Conservation (phyloP, 192 early-diverging fungal species). For the Bifiguratus adelaidae region DNA sequence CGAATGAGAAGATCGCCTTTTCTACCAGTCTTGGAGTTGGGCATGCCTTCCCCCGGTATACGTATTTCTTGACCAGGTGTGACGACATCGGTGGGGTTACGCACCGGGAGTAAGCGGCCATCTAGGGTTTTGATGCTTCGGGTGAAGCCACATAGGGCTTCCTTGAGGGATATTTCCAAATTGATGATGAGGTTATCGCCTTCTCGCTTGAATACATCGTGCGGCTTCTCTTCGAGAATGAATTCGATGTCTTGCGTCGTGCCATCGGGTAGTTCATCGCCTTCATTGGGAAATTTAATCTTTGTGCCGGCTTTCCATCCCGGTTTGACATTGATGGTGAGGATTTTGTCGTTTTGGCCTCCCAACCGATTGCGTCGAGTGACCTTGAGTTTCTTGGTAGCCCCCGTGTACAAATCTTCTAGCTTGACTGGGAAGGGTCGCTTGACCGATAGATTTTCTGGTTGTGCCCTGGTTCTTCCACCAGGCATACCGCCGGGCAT, state of each 20-base stretch:
- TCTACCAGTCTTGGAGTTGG: conserved; percentile 72
- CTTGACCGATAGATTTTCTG: conserved; percentile 53
- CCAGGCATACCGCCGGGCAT: conserved; percentile 24
- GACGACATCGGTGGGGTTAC: conserved; percentile 43
- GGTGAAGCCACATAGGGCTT: conserved; percentile 74
- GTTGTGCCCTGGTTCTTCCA: conserved; percentile 7
- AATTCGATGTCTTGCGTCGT: conserved; percentile 88
- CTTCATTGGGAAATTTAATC: conserved; percentile 81
- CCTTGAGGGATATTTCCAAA: conserved; percentile 59
- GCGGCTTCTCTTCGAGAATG: conserved; percentile 87
- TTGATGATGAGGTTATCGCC: conserved; percentile 69
- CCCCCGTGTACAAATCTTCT: conserved; percentile 86
- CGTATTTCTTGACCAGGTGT: conserved; percentile 66
- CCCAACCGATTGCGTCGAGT: conserved; percentile 43
- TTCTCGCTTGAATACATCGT: conserved; percentile 76
- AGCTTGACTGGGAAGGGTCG: conserved; percentile 68
- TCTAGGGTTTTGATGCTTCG: conserved; percentile 66
- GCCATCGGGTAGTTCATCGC: conserved; percentile 75
- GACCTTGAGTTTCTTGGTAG: conserved; percentile 89
- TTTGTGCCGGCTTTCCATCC: conserved; percentile 99
- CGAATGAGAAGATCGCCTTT: conserved; percentile 85
- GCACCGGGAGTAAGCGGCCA: conserved; percentile 58
- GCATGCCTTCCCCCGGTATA: conserved; percentile 85
- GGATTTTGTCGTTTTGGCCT: conserved; percentile 62
- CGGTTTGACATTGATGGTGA: conserved; percentile 77